Evolutionary conservation across 1,284 basidiomycete genomes (phyloP), one percentile per base, ranked within the genome.

Genomic region (Apiotrichum domesticum): DNA sequence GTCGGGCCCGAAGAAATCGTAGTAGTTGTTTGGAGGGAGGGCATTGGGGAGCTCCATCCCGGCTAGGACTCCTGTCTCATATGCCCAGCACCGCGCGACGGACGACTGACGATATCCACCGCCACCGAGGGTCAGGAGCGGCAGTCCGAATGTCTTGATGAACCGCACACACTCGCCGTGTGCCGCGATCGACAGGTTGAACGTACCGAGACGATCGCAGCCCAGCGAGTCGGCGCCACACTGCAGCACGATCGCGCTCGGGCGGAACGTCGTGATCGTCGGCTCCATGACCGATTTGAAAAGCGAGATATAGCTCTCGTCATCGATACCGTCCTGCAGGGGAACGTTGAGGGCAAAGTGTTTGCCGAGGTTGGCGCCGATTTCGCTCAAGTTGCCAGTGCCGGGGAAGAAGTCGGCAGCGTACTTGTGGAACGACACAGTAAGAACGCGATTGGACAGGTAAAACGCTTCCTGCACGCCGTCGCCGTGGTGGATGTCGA

Each of bases 341-440:
- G 95, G 96, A 1, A 98, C 90, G 70, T 99, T 99, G 50, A 98
- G 80, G 57, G 86, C 88, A 74, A 98, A 99, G 75, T 98, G 89
- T 78, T 96, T 97, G 55, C 95, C 96, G 2, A 87, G 74, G 15
- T 83, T 82, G n/a, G 90, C 87, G 6, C 81, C 81, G 57, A 90
- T 88, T 76, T 96, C 93, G 67, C 91, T 88, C 10, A 95, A 81
- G 72, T 93, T 91, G 13, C 93, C 93, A 0, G 93, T 97, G 0
- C 92, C 91, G 0, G 93, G 93, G 76, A 99, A 99, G 80, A 99
- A 99, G 70, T 97, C 92, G 61, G 91, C 91, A 2, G 90, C 94
- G 78, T 97, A 99, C 77, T 98, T 98, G 82, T 99, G 95, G 77
- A 99, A 98, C 0, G 95, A 98, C 21, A 97, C 90, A 0, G 96